A percentile compares a stretch with the other conserved stretches of the same genome.
Conservation (phyloP, 352 stramenopile genomes). For the Globisporangium parvum region DNA sequence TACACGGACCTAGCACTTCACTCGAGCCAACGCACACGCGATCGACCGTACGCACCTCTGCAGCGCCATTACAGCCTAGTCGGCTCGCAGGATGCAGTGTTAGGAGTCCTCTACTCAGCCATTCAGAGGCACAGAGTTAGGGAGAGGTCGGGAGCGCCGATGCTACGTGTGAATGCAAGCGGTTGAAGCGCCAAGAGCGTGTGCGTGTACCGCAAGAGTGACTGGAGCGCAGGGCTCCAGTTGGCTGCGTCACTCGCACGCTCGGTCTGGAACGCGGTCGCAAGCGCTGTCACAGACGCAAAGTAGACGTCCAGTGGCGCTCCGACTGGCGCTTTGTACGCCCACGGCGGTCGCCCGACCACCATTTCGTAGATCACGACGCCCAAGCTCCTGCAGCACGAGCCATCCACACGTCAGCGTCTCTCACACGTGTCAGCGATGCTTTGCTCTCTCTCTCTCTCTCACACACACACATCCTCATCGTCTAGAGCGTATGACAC, state of each 20-base stretch:
- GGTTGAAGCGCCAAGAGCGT: background rate
- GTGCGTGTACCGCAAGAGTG: slow-evolving; percentile 25
- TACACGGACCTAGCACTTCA: too few species aligned
- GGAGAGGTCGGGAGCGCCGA: too few species aligned
- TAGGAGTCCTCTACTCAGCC: slow-evolving; percentile 19
- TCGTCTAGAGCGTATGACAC: background rate
- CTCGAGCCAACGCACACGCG: too few species aligned
- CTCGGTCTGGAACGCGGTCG: background rate
- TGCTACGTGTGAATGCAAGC: background rate
- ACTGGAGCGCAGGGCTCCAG: slow-evolving; percentile 18
- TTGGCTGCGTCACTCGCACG: background rate
- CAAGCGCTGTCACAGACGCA: slow-evolving; percentile 18
- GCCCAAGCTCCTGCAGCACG: slow-evolving; percentile 42
- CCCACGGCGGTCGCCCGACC: slow-evolving; percentile 51
- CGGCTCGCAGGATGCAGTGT: slow-evolving; percentile 30
- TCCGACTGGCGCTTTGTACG: slow-evolving; percentile 37
- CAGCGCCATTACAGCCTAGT: slow-evolving; percentile 30
- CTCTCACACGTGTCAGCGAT: too few species aligned
- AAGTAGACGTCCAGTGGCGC: slow-evolving; percentile 28
- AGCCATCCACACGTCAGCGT: background rate
- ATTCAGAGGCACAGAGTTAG: too few species aligned
- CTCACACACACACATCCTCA: too few species aligned
- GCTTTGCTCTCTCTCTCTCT: too few species aligned
- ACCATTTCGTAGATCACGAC: slow-evolving; percentile 80
- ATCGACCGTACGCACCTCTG: slow-evolving; percentile 14